Percentiles rank a stretch among this genome's conserved stretches.
These are phyloP conservation scores for Geotrichum cucujoidarum DNA, from an alignment of 1,139 yeast species.

Conservation along the genomic window DNA sequence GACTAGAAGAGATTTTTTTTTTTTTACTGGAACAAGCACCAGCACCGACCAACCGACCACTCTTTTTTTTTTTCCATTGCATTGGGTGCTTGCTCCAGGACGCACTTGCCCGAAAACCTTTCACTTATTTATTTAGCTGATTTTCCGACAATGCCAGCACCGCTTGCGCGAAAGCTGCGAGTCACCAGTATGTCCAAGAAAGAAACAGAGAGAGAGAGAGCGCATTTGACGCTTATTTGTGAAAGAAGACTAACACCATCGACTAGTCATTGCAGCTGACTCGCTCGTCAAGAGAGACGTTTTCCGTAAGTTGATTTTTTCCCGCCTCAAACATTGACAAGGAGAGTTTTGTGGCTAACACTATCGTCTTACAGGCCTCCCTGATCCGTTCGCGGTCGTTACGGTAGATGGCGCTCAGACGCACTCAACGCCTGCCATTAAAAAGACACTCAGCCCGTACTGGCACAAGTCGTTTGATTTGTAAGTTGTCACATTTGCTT, in stretches of 20 bases:
- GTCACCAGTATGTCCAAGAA: conserved; percentile 6
- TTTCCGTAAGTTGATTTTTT: conserved; percentile 56
- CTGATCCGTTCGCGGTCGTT: conserved; percentile 96
- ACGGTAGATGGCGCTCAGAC: conserved; percentile 98
- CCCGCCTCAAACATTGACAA: no score
- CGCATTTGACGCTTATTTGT: no score
- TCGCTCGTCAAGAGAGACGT: conserved; percentile 92
- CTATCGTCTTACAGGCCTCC: conserved; percentile 38
- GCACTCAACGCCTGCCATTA: conserved; percentile 87
- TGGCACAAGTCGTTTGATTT: conserved; percentile 90
- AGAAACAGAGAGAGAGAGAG: no score
- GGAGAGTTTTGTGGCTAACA: neutral
- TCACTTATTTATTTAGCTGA: no score
- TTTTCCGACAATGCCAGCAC: no score
- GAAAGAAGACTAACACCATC: neutral
- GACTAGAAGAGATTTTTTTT: no score
- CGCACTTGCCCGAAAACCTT: no score
- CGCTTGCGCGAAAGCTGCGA: no score
- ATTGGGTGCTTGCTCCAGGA: no score
- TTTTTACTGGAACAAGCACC: no score
- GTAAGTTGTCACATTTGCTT: conserved; percentile 16
- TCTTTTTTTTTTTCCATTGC: no score
- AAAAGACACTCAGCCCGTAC: conserved; percentile 91
- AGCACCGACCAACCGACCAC: no score
- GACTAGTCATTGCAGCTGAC: conserved; percentile 81